Base-by-base conservation (phyloP, 306 rosid genomes). In the Amphicarpaea edgeworthii region DNA sequence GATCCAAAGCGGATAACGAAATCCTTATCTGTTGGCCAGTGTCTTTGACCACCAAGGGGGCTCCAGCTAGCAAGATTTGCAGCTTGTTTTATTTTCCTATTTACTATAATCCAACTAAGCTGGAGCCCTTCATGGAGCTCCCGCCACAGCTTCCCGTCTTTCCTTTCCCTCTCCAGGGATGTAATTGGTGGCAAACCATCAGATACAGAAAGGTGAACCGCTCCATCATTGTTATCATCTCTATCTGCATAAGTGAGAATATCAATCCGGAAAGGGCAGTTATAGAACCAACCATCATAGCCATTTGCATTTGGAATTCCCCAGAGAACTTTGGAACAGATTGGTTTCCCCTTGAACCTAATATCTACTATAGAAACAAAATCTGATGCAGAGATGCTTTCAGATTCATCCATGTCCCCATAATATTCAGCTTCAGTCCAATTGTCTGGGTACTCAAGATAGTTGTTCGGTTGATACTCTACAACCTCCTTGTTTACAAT, bases 1-100 rank as follows among this genome's bases (percentile, higher is more conserved):
- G 90, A 91, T 60, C 92, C 93, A 28, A 91, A 91, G 32, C 93
- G 96, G 8, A 91, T 77, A 37, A 89, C 88, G 28, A 88, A 91
- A 76, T 89, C 93, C 80, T 79, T 86, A 76, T 91, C 96, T 1
- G 93, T 88, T 17, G 96, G 96, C 96, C 96, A 91, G 73, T 91
- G 93, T 77, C 96, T 83, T 64, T 87, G 93, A 45, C 96, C 96
- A 3, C 93, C 92, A 23, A 91, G 86, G 58, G 96, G 90, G 61
- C 83, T 80, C 93, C 96, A 91, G 83, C 96, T 84, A 53, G 93
- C 89, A 70, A 91, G 90, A 85, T 89, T 91, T 7, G 91, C 93
- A 64, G 96, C 93, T 84, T 81, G 90, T 85, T 87, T 91, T 66
- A 81, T 87, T 79, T 86, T 91, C 59, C 53, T 76, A 77, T 91